Evolutionary conservation across 2,329 filamentous ascomycete species (phyloP), one percentile per base, ranked within the genome.

Genomic region (Dactylellina sp.): DNA sequence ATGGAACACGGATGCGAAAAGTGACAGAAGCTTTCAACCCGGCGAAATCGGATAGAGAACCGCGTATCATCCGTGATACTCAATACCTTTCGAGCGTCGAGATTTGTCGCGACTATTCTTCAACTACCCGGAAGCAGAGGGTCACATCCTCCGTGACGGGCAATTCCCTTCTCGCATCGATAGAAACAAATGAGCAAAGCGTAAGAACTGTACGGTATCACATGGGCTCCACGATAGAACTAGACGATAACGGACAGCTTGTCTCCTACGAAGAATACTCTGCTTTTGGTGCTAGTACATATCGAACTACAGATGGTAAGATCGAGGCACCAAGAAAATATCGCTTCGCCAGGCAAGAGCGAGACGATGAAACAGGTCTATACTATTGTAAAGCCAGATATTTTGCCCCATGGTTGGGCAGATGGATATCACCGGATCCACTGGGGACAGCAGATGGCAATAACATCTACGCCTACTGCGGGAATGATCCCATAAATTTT

Each of bases 251-350:
- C 0, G 78, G 35, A 14, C 49, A 76, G 3, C 28, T 80, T 16
- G 50, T 80, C 4, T 79, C 79, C 1, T 80, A 79, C 49, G 79
- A 81, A 46, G 80, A 81, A 66, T 81, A 79, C 57, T 74, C 68
- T 1, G 78, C 80, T 2, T 81, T 75, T 57, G 80, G 80, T 0
- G 25, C n/a, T 6, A 42, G 35, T 12, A 24, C 44, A 2, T 78
- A 76, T 57, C 47, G 32, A 12, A 59, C 66, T 0, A 11, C 39
- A 0, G 32, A 46, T 4, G 52, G 25, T 11, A 37, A 72, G 7
- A 65, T 53, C 2, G 75, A 77, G 18, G 65, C 76, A 0, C 76
- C 78, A 0, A 76, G 74, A n/a, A 75, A 71, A 24, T 81, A 79
- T 62, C 75, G 79, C 0, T 80, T 75, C 59, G 28, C 76, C 1